Conservation (phyloP, 345 rosid species). For the Cardiospermum halicacabum region DNA sequence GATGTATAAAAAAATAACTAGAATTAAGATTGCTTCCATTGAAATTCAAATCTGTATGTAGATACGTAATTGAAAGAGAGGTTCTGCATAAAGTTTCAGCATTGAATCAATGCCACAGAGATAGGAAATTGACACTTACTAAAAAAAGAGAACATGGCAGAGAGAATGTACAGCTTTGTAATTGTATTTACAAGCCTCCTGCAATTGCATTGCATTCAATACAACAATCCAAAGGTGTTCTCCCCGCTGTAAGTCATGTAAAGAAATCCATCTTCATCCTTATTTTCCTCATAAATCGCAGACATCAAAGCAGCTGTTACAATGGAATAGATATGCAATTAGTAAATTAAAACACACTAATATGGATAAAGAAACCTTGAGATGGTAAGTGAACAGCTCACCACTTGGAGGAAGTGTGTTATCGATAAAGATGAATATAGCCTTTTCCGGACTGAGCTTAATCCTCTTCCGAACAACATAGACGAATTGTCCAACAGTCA, state of each 20-base stretch:
- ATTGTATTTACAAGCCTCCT: constrained; percentile 22
- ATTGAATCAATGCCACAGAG: neutral
- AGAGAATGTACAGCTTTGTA: constrained; percentile 33
- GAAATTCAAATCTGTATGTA: neutral
- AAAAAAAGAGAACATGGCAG: neutral
- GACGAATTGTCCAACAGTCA: constrained; percentile 71
- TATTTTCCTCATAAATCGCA: constrained; percentile 57
- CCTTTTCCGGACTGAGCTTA: constrained; percentile 71
- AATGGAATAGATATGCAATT: constrained; percentile 1
- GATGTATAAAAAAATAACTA: neutral
- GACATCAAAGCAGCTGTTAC: constrained; percentile 60
- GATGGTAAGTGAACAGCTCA: constrained; percentile 17
- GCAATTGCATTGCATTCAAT: constrained; percentile 10
- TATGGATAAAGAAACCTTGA: neutral
- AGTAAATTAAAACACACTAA: neutral
- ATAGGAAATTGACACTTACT: neutral
- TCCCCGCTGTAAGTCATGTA: constrained; percentile 79
- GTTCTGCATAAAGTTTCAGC: neutral
- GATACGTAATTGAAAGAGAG: neutral
- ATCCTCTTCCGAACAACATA: constrained; percentile 80
- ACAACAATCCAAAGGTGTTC: constrained; percentile 52
- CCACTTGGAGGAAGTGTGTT: constrained; percentile 67
- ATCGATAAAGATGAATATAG: constrained; percentile 63
- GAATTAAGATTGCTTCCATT: constrained; percentile 3
- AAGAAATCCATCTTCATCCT: constrained; percentile 73